Evolutionary conservation across 176 grass and related monocot species (phyloP), one percentile per base, ranked within the genome.

Genomic region (Coix lacrymajobi): DNA sequence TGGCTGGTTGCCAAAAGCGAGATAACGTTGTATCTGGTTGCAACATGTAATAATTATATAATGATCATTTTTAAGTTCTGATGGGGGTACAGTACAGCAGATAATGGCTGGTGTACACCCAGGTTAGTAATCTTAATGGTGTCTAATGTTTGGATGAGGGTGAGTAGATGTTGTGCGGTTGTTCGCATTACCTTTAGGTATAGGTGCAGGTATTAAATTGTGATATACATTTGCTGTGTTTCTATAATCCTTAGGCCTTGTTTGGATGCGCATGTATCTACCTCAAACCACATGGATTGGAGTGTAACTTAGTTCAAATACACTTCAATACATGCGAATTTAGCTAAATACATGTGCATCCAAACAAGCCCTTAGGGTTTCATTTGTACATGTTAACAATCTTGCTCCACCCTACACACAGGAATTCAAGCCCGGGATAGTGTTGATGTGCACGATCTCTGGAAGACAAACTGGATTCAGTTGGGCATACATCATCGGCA

Each of bases 31-130:
- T 37, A 46, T 68, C 68, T 75, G 86, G 46, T 68, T 79, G 34
- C 69, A 45, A 22, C 60, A 46, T 87, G 85, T 71, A 71, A 69
- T 78, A 88, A 83, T 44, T 15, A 14, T 62, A 44, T 78, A 83
- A 83, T 45, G 20, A 60, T 69, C 20, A 39, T 82, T 39, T n/a
- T 38, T 24, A 63, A 39, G 54, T 61, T 61, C 46, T 69, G 78
- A 29, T 46, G 41, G 24, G 61, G 30, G 36, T 63, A n/a, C n/a
- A n/a, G n/a, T n/a, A 29, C 30, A 73, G 52, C 3, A 11, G 17
- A 28, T 64, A 80, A 79, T 46, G 37, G 2, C 39, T 73, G 41
- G 11, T 39, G 58, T 75, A 39, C 16, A 28, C 40, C 44, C 32
- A 66, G n/a, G 14, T 11, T n/a, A 77, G 45, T 40, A 8, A 7